Evolutionary conservation across 1,284 basidiomycete species (phyloP).

Genomic region (Sphagnurus paluster): DNA sequence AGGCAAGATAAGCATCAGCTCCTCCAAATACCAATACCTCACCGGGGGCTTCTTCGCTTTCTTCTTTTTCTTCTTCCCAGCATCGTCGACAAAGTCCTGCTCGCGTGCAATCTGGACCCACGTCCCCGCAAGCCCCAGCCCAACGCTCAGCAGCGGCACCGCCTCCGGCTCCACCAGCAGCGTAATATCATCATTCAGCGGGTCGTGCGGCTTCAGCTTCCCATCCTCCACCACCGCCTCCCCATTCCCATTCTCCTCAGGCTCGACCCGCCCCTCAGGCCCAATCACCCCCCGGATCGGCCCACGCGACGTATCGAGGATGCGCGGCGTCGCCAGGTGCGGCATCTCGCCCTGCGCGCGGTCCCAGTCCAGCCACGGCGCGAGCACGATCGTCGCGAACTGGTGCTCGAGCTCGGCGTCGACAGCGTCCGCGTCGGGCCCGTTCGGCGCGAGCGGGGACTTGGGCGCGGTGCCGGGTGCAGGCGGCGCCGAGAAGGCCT

Average conservation of each 20-base stretch:
- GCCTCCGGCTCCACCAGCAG: slow-evolving; percentile 51
- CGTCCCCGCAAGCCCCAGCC: slow-evolving; percentile 57
- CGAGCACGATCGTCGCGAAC: slow-evolving; percentile 22
- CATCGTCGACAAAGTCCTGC: slow-evolving; percentile 22
- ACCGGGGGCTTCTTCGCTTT: slow-evolving; percentile 29
- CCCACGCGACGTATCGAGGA: slow-evolving; percentile 45
- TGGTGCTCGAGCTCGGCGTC: slow-evolving; percentile 18
- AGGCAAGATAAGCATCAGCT: slow-evolving; percentile 37
- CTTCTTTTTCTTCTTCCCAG: slow-evolving; percentile 26
- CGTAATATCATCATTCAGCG: slow-evolving; percentile 52
- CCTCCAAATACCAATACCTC: slow-evolving; percentile 49
- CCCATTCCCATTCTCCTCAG: not conserved
- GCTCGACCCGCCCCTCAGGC: slow-evolving; percentile 7
- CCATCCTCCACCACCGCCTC: slow-evolving; percentile 1
- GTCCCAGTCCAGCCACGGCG: slow-evolving; percentile 25
- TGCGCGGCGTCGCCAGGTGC: slow-evolving; percentile 28
- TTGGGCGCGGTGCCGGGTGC: slow-evolving; percentile 11
- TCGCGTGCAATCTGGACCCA: slow-evolving; percentile 59
- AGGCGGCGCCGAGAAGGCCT: slow-evolving; percentile 27
- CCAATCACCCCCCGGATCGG: slow-evolving; percentile 28
- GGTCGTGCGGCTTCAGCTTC: slow-evolving; percentile 40
- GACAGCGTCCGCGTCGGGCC: slow-evolving; percentile 14
- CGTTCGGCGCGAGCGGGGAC: slow-evolving; percentile 8
- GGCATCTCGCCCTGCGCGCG: slow-evolving; percentile 29
- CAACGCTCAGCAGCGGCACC: slow-evolving; percentile 43